Conservation (phyloP, 331 rosid species). For the Telfairia occidentalis region DNA sequence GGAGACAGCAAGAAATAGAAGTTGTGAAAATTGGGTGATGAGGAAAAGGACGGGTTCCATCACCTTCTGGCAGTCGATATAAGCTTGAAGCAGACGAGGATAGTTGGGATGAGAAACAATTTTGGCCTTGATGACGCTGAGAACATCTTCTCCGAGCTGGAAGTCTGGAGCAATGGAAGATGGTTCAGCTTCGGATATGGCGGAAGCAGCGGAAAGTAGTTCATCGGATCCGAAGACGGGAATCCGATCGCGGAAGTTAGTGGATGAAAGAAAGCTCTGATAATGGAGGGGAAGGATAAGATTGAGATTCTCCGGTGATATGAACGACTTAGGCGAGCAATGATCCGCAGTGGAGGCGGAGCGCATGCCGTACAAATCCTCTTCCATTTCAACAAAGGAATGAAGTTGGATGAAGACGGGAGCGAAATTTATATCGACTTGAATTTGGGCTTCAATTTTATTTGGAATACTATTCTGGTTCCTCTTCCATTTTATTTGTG, state of each 20-base stretch:
- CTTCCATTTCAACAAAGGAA: conserved; percentile 19
- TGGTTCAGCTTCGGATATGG: conserved; percentile 28
- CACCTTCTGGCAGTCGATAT: conserved; percentile 93
- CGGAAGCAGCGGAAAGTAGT: conserved; percentile 36
- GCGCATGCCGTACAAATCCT: conserved; percentile 64
- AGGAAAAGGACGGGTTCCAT: background rate
- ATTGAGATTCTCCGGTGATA: conserved; percentile 75
- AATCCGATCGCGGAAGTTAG: conserved; percentile 29
- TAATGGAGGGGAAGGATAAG: conserved; percentile 65
- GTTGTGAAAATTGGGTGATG: background rate
- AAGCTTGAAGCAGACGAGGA: conserved; percentile 76
- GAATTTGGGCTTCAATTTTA: background rate
- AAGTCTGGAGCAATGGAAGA: conserved; percentile 31
- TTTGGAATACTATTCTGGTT: background rate
- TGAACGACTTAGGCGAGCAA: conserved; percentile 44
- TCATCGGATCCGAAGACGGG: conserved; percentile 76
- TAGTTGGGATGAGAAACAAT: conserved; percentile 75
- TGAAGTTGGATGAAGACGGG: too few species aligned
- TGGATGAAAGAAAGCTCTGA: conserved; percentile 33
- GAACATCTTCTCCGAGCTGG: conserved; percentile 12
- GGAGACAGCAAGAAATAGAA: background rate
- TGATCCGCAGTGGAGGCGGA: conserved; percentile 38
- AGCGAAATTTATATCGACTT: background rate
- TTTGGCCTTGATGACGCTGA: conserved; percentile 55
- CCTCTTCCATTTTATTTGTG: too few species aligned